Evolutionary conservation across 1,284 basidiomycete species (phyloP), one percentile per base, ranked within the genome.

Genomic region (Papiliotrema flavescens): DNA sequence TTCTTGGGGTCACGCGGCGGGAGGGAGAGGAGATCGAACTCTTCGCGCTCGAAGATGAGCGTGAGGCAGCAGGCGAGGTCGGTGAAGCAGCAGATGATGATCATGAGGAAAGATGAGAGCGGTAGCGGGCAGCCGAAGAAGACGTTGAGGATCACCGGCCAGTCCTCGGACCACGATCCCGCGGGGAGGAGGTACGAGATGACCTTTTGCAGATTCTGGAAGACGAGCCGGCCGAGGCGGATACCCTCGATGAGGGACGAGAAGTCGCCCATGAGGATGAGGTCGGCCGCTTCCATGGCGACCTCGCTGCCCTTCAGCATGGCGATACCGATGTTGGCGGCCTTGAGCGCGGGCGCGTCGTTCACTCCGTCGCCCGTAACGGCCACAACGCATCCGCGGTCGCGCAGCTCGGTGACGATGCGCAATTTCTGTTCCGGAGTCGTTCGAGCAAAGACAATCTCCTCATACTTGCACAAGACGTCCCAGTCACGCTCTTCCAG

Each of bases 391-490:
- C 80, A 79, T 50, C 80, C 80, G 1, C 80, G 75, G 13, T 68
- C 69, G 64, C 83, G 81, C 53, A 83, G 77, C 32, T 79, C 77
- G 47, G 80, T 79, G 46, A 86, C 84, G 55, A 86, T 86, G 46
- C 77, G 76, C 7, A 86, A 74, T 67, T 87, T 87, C 66, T 84
- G 83, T 64, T 85, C 82, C 0, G 85, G 85, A 0, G 83, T 84
- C 7, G 84, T 86, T 28, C 85, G 80, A 0, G 85, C 83, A 55
- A 87, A 86, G 17, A 86, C 84, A 52, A 86, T 79, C 65, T 86
- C 85, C 28, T 82, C 79, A 67, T 83, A 85, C 46, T 78, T 62
- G 23, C 76, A 77, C 24, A 79, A 69, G 34, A 64, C 61, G 36
- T 80, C 73, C 81, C 81, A 83, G 46, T 81, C 75, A 4, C 60